phyloP scores from a whole-genome alignment of 1,139 yeast species.

The Candida albicans region DNA sequence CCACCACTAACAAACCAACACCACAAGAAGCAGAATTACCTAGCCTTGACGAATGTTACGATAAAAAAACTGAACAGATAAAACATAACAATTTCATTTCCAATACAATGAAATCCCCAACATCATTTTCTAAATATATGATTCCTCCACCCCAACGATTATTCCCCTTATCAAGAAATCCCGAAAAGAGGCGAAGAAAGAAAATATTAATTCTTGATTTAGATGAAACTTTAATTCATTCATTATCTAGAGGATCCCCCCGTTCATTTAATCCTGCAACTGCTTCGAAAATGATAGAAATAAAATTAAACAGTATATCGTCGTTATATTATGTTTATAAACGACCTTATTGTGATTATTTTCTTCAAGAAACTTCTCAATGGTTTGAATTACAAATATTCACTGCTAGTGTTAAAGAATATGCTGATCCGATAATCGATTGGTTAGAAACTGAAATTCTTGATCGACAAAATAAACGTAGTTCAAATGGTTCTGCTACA shows the following conservation, averaged over 20 bases:
- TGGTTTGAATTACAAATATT: conserved; percentile 91
- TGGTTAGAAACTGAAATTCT: conserved; percentile 59
- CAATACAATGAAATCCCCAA: conserved; percentile 58
- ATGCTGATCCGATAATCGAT: conserved; percentile 96
- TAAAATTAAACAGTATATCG: conserved; percentile 65
- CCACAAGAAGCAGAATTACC: background rate
- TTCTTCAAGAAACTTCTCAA: conserved; percentile 70
- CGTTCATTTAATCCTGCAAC: conserved; percentile 49
- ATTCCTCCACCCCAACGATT: conserved; percentile 51
- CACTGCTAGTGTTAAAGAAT: conserved; percentile 92
- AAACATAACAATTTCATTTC: conserved; percentile 40
- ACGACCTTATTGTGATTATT: conserved; percentile 87
- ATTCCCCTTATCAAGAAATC: conserved; percentile 45
- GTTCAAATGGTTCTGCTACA: background rate
- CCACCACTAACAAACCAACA: background rate
- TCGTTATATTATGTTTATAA: conserved; percentile 88
- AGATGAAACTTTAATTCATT: conserved; percentile 92
- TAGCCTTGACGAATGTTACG: conserved; percentile 12
- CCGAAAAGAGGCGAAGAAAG: conserved; percentile 34
- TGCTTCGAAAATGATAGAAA: conserved; percentile 79
- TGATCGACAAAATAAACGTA: conserved; percentile 14
- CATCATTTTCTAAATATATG: conserved; percentile 48
- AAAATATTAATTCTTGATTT: conserved; percentile 84
- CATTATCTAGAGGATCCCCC: conserved; percentile 66
- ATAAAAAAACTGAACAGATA: conserved; percentile 44